These are phyloP conservation scores for Russula ochroleuca DNA, from an alignment of 768 basidiomycete species.

Conservation along the genomic window DNA sequence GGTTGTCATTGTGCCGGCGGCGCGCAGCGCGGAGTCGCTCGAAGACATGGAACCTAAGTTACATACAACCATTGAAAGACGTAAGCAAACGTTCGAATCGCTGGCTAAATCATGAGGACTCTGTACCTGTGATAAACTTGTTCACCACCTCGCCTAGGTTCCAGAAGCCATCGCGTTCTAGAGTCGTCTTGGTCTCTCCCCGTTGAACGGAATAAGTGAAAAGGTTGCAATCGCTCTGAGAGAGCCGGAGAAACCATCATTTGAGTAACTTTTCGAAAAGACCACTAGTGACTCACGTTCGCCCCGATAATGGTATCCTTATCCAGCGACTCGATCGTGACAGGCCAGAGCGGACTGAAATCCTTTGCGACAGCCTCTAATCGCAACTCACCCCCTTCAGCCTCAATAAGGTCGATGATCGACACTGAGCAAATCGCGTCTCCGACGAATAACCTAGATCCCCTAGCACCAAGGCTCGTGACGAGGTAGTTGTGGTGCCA, in stretches of 20 bases:
- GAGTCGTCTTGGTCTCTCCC: slow-evolving; percentile 40
- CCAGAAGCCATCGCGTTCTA: slow-evolving; percentile 67
- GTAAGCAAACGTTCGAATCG: not conserved
- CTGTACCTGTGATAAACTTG: slow-evolving; percentile 61
- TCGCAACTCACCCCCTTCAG: slow-evolving; percentile 37
- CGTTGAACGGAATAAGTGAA: slow-evolving; percentile 54
- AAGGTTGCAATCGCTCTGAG: slow-evolving; percentile 62
- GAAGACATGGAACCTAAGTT: slow-evolving; percentile 60
- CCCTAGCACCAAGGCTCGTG: slow-evolving; percentile 55
- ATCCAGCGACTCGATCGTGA: slow-evolving; percentile 56
- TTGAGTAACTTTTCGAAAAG: not conserved
- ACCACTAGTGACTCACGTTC: slow-evolving; percentile 56
- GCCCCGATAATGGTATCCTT: slow-evolving; percentile 60
- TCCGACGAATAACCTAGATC: slow-evolving; percentile 58
- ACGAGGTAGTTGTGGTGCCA: slow-evolving; percentile 87
- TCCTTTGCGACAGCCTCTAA: slow-evolving; percentile 58
- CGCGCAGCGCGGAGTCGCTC: slow-evolving; percentile 40
- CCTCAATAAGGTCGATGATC: slow-evolving; percentile 47
- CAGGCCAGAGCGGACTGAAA: slow-evolving; percentile 71
- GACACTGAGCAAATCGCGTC: slow-evolving; percentile 81
- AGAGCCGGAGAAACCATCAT: not conserved
- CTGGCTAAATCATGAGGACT: not conserved
- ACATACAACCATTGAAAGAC: not conserved
- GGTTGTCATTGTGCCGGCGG: slow-evolving; percentile 27
- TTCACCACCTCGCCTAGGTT: slow-evolving; percentile 75